Evolutionary conservation across 1,139 yeast species (phyloP).

Genomic region (Taphrina wiesneri): DNA sequence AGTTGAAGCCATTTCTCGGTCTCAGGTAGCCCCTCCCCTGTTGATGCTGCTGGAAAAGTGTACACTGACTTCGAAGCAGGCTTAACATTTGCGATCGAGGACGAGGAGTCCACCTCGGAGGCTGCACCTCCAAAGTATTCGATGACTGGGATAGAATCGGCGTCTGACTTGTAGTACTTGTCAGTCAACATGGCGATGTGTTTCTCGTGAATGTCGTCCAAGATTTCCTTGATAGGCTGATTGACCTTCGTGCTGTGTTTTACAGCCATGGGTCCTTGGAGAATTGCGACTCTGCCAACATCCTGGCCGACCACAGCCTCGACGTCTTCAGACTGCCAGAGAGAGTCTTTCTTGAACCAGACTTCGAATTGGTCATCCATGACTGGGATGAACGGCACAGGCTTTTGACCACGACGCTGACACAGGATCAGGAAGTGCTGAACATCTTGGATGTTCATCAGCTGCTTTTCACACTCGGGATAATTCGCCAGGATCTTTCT

Average conservation of each 20-base stretch:
- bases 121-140: constrained; percentile 81
- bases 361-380: constrained; percentile 91
- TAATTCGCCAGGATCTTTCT: constrained; percentile 64
- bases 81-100: constrained; percentile 36
- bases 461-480: constrained; percentile 74
- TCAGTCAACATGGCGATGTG: constrained; percentile 70
- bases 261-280: constrained; percentile 98
- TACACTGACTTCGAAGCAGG: constrained; percentile 48
- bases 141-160: constrained; percentile 72
- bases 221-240: constrained; percentile 87
- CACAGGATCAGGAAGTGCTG: constrained; percentile 87
- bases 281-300: constrained; percentile 96
- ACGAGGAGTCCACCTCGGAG: constrained; percentile 40
- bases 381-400: constrained; percentile 96
- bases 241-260: constrained; percentile 81
- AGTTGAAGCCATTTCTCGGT: constrained; percentile 67
- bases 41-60: constrained; percentile 55
- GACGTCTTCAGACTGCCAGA: constrained; percentile 98
- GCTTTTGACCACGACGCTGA: constrained; percentile 84
- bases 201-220: constrained; percentile 87
- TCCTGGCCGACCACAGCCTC: constrained; percentile 95
- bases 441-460: constrained; percentile 91
- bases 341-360: constrained; percentile 96
- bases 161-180: constrained; percentile 72
- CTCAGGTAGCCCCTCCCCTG: constrained; percentile 46